Percentiles rank a stretch among this genome's conserved stretches.
These are phyloP conservation scores for Trichoderma asperellum DNA, from an alignment of 2,329 filamentous ascomycete genomes.

Conservation along the genomic window DNA sequence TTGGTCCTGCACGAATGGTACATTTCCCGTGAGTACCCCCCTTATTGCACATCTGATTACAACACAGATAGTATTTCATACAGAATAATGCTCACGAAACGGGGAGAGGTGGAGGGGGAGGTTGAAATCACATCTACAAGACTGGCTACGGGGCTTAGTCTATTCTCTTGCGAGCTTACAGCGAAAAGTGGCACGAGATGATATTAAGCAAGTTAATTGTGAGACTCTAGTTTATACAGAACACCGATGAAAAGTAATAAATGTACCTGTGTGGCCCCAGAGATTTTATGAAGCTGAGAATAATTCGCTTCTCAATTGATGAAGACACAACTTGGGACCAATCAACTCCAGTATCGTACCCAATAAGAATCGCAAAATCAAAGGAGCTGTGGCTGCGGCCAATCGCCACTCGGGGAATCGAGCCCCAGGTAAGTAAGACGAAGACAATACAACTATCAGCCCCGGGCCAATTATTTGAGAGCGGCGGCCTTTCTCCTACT, in stretches of 20 bases:
- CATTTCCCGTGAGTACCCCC: background rate
- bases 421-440: background rate
- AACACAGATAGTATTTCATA: no score
- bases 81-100: no score
- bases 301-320: background rate
- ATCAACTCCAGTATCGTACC: background rate
- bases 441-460: background rate
- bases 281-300: background rate
- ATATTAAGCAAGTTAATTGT: background rate
- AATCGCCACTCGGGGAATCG: background rate
- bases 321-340: background rate
- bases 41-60: no score
- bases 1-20: background rate
- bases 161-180: background rate
- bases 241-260: background rate
- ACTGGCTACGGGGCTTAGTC: background rate
- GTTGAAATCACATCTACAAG: background rate
- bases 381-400: background rate
- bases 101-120: no score
- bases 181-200: background rate
- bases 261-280: background rate
- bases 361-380: background rate
- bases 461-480: slow-evolving; percentile 31
- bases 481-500: slow-evolving; percentile 52
- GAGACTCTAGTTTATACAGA: background rate